A percentile compares a stretch with the other conserved stretches of the same genome.
Conservation (phyloP, 768 basidiomycete species). For the Suillus placidus region DNA sequence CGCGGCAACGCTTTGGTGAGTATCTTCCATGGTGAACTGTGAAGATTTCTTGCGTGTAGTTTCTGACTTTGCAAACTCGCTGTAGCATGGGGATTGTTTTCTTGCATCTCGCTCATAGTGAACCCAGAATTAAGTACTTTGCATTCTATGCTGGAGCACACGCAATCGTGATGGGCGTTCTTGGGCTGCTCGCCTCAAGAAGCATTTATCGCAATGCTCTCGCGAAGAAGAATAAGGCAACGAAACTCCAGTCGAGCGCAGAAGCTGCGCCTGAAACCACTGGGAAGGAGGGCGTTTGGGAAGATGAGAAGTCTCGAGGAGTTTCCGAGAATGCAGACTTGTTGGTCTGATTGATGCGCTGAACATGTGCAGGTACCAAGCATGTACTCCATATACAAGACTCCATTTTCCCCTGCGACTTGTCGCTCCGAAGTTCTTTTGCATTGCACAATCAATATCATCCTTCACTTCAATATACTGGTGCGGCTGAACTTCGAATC, state of each 20-base stretch:
- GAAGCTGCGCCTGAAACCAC: not conserved
- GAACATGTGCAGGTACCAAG: not conserved
- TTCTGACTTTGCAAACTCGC: not conserved
- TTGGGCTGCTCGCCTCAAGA: not conserved
- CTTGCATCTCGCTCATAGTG: not conserved
- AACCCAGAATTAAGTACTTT: not conserved
- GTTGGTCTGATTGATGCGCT: not conserved
- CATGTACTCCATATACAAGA: not conserved
- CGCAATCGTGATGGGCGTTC: not conserved
- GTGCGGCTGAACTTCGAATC: not conserved
- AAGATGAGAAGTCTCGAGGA: not conserved
- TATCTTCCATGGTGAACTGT: not conserved
- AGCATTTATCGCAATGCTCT: not conserved
- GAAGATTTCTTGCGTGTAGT: not conserved
- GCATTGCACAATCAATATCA: not conserved
- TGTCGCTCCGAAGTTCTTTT: not conserved
- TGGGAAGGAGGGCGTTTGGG: not conserved
- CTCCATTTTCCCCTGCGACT: not conserved
- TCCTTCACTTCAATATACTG: not conserved
- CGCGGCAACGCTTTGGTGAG: not conserved
- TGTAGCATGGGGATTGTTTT: not conserved
- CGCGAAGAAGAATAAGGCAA: not conserved
- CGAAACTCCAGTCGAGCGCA: not conserved
- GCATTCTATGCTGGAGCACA: slow-evolving; percentile 5
- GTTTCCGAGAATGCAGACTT: not conserved